Evolutionary conservation across 2,329 filamentous ascomycete genomes (phyloP), one percentile per base, ranked within the genome.

Genomic region (Xylaria sp.): DNA sequence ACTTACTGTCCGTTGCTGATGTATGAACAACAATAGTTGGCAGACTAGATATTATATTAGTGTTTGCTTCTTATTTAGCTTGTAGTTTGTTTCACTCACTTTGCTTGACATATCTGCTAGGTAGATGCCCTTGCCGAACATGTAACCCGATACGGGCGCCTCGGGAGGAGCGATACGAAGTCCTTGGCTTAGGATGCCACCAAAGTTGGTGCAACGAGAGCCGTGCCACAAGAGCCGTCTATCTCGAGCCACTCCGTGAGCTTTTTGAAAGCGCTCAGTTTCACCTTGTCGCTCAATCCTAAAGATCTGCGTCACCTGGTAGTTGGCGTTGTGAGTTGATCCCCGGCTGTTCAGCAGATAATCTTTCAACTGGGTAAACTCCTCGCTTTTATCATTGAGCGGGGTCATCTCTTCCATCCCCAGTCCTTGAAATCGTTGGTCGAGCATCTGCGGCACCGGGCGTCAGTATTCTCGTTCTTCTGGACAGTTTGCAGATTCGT

Each of bases 81-180:
- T 34, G 29, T 24, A 43, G 42, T 13, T 6, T n/a, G 19, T 17
- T 11, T 9, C 34, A 50, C 60, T 59, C 49, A 57, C 66, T 47
- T 95, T 96, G 68, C 84, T 88, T 0, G 85, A 88, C 80, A 92
- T 92, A 65, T 95, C 91, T 2, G 91, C 91, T 2, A 96, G 81
- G 68, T 96, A 96, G 43, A 96, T 89, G 41, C 91, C 91, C 71
- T 95, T 95, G 52, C 88, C 91, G 62, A 95, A 96, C 89, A 93
- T 93, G 75, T 93, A 92, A 1, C 90, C 90, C 4, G 79, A 82
- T 0, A 86, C 86, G 0, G 91, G 92, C 0, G 91, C 91, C 70
- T 95, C 88, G 0, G 88, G 88, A 0, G 92, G 92, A 6, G 92
- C 92, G 61, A 96, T 96, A n/a, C 91, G 88, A 6, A 96, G 81